Conservation (phyloP, 1,139 yeast species). For the Geotrichum candidum region DNA sequence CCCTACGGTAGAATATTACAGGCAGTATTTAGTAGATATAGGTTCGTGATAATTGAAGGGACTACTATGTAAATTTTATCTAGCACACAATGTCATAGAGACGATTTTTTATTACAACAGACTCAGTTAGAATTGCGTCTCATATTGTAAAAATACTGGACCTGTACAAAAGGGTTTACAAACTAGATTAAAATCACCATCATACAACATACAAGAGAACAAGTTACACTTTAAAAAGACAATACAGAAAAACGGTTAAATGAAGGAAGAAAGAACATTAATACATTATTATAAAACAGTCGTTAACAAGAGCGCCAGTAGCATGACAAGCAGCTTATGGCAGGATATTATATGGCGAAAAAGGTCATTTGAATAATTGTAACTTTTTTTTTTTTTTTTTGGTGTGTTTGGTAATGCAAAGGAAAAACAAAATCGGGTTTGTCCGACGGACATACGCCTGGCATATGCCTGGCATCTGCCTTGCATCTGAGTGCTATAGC, state of each 20-base stretch:
- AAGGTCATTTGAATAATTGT: background rate
- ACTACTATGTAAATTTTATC: no score
- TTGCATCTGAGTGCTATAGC: background rate
- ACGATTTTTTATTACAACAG: no score
- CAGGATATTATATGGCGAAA: background rate
- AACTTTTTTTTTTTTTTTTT: background rate
- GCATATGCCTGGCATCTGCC: background rate
- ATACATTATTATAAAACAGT: background rate
- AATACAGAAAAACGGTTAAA: background rate
- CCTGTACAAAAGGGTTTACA: no score
- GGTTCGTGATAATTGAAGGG: no score
- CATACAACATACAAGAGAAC: no score
- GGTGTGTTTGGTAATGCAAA: background rate
- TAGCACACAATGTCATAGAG: no score
- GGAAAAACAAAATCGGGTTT: background rate
- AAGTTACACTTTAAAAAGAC: background rate
- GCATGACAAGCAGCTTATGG: background rate
- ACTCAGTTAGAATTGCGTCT: no score
- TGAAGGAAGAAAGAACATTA: background rate
- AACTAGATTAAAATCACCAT: no score
- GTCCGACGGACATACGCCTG: background rate
- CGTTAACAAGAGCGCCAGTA: no score
- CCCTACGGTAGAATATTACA: no score
- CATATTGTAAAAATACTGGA: no score
- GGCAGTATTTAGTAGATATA: no score